Evolutionary conservation across 78 protist species (phyloP).

Genomic region (Dictyostelium brefeldianum): DNA sequence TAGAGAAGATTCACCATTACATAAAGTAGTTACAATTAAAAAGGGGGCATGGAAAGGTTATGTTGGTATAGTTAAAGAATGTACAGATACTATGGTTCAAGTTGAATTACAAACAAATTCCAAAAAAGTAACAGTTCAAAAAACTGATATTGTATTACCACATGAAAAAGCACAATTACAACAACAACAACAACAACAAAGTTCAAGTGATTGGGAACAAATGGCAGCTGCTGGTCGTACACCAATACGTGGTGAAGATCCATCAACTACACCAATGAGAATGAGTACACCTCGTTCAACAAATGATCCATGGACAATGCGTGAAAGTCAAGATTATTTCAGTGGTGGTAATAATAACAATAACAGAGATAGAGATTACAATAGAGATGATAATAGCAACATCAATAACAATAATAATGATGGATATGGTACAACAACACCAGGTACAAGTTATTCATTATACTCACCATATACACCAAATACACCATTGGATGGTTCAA

Average conservation of each 20-base stretch:
- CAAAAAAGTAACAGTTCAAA: conserved; percentile 31
- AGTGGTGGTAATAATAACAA: not conserved
- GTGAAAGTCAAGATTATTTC: not conserved
- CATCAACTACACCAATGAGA: conserved; percentile 43
- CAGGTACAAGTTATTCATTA: conserved; percentile 30
- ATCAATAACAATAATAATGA: conserved; percentile 15
- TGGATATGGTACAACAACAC: conserved; percentile 22
- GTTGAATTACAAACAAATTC: conserved; percentile 83
- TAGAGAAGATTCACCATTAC: conserved; percentile 68
- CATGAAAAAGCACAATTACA: conserved; percentile 15
- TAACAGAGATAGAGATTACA: not conserved
- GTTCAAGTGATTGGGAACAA: not conserved
- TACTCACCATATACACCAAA: conserved; percentile 59
- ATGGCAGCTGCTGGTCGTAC: conserved; percentile 31
- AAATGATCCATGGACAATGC: conserved; percentile 45
- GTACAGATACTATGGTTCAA: conserved; percentile 80
- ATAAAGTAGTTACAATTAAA: conserved; percentile 75
- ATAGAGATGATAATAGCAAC: not conserved
- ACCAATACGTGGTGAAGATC: conserved; percentile 56
- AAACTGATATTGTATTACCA: conserved; percentile 25
- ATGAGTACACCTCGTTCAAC: conserved; percentile 27
- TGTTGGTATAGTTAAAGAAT: conserved; percentile 81
- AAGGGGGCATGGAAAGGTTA: conserved; percentile 80
- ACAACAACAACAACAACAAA: not conserved
- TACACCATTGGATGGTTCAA: conserved; percentile 34